A percentile compares a stretch with the other conserved stretches of the same genome.
Conservation (phyloP, 2,329 filamentous ascomycete species). For the Lasiodiplodia gonubiensis region DNA sequence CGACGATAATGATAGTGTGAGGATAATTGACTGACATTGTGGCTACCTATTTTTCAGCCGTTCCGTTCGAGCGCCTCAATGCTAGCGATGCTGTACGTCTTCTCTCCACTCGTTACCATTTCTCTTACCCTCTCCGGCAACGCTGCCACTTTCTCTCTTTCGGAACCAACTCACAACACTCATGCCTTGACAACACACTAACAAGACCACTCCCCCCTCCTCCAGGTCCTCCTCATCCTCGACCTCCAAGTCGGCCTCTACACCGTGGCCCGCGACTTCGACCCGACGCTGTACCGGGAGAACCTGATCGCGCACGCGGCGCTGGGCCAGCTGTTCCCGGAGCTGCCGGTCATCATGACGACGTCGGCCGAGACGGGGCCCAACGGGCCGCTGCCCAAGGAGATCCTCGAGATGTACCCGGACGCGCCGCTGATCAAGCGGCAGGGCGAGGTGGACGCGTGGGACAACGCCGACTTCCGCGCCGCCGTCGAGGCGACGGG, state of each 20-base stretch:
- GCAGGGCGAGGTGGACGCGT: conserved; percentile 75
- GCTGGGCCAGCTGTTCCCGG: conserved; percentile 66
- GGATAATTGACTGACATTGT: background rate
- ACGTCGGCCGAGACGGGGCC: conserved; percentile 69
- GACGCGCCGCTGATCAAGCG: conserved; percentile 69
- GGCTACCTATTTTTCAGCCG: background rate
- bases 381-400: conserved; percentile 73
- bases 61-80: conserved; percentile 24
- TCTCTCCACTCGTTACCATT: background rate
- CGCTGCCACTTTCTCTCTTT: background rate
- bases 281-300: conserved; percentile 68
- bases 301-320: conserved; percentile 72
- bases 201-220: no score
- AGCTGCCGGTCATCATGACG: conserved; percentile 72
- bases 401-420: conserved; percentile 72
- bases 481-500: conserved; percentile 68
- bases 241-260: conserved; percentile 67
- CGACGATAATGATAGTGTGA: background rate
- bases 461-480: conserved; percentile 75
- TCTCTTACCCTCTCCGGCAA: background rate
- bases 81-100: conserved; percentile 10
- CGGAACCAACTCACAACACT: background rate
- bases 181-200: background rate
- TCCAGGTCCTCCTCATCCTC: conserved; percentile 61
- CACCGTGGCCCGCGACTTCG: conserved; percentile 68